A percentile compares a stretch with the other conserved stretches of the same genome.
Conservation (phyloP, 1,139 yeast genomes). For the Magnusiomyces magnusii region DNA sequence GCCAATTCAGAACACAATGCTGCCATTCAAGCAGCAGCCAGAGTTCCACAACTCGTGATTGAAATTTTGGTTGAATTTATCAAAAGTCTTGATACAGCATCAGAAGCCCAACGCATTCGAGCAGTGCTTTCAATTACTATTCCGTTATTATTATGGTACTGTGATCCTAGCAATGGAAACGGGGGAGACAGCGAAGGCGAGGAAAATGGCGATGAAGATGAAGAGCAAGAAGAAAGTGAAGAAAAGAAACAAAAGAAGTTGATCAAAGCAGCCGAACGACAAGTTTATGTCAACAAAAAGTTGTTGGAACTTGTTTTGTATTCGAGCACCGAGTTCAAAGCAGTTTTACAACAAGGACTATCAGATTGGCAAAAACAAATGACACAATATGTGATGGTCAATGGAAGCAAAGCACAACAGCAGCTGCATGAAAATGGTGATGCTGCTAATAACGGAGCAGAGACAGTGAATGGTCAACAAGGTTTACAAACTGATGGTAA, state of each 20-base stretch:
- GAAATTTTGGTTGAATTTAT: conserved; percentile 49
- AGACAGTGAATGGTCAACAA: too few species aligned
- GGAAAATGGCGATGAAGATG: conserved; percentile 16
- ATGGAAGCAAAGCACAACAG: conserved; percentile 5
- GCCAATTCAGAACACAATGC: conserved; percentile 3
- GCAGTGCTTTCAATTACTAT: conserved; percentile 37
- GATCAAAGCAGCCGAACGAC: conserved; percentile 24
- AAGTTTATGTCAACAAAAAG: conserved; percentile 44
- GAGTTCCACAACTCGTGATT: conserved; percentile 37
- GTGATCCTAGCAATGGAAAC: conserved; percentile 25
- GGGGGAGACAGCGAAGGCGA: conserved; percentile 19
- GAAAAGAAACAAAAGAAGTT: not conserved
- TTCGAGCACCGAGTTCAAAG: conserved; percentile 48
- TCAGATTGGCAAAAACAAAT: conserved; percentile 24
- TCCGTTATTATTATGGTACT: conserved; percentile 44
- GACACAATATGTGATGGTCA: conserved; percentile 23
- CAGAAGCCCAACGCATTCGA: conserved; percentile 28
- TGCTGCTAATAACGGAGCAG: conserved; percentile 16
- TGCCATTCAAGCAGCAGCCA: not conserved
- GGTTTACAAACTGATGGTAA: conserved; percentile 16
- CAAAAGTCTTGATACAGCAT: conserved; percentile 29
- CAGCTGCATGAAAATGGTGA: conserved; percentile 1
- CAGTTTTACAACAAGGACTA: conserved; percentile 36
- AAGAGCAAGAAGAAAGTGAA: too few species aligned
- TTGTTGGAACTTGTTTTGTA: conserved; percentile 45